phyloP scores from a whole-genome alignment of 1,139 yeast species.

The Taiozyma sp. region DNA sequence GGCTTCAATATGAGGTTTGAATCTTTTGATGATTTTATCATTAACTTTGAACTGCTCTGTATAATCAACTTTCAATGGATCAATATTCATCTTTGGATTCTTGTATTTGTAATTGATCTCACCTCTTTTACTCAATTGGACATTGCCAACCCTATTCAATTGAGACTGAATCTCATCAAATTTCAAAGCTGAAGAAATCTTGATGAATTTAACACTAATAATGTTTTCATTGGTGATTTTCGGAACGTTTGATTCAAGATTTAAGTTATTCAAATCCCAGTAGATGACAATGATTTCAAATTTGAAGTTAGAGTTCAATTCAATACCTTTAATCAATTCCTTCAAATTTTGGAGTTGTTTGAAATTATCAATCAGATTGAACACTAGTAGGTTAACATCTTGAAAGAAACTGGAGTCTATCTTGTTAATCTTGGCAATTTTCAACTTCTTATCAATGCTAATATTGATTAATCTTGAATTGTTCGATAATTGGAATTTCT shows the following conservation, averaged over 20 bases:
- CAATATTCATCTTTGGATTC: background rate
- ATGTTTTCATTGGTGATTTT: conserved; percentile 6
- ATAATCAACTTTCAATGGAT: background rate
- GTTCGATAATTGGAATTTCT: conserved; percentile 13
- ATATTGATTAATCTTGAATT: background rate
- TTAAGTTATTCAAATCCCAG: conserved; percentile 28
- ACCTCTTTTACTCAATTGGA: conserved; percentile 18
- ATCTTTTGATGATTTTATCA: conserved; percentile 3
- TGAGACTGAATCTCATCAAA: conserved; percentile 12
- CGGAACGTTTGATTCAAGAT: conserved; percentile 5
- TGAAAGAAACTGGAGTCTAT: conserved; percentile 17
- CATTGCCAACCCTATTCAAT: conserved; percentile 8
- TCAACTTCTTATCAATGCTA: background rate
- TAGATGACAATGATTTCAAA: conserved; percentile 30
- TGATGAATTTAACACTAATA: conserved; percentile 11
- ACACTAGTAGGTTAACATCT: conserved; percentile 29
- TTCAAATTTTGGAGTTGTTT: conserved; percentile 28
- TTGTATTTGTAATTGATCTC: conserved; percentile 17
- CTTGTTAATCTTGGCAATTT: conserved; percentile 9
- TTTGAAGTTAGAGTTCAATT: conserved; percentile 28
- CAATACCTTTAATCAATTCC: conserved; percentile 30
- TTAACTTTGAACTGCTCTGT: background rate
- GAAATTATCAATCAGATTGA: conserved; percentile 31
- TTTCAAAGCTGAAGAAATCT: conserved; percentile 16
- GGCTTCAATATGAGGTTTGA: conserved; percentile 16